Percentiles rank a stretch among this genome's conserved stretches.
These are phyloP conservation scores for Coemansia sp. DNA, from an alignment of 371 early-diverging fungal species.

Conservation along the genomic window DNA sequence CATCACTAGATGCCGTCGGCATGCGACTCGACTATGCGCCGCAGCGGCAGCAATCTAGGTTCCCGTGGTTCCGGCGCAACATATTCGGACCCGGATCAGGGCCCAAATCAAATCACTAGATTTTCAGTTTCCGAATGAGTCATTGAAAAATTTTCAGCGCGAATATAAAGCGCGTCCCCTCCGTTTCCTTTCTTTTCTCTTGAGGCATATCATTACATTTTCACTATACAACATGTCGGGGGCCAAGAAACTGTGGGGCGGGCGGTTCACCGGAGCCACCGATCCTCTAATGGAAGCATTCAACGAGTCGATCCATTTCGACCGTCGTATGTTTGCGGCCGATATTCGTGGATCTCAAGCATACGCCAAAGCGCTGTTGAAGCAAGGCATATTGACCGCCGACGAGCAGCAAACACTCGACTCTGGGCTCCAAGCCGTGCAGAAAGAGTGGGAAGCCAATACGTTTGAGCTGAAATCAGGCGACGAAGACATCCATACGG, in stretches of 20 bases:
- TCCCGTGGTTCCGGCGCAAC: slow-evolving; percentile 32
- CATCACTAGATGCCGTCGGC: slow-evolving; percentile 34
- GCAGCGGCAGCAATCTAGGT: slow-evolving; percentile 8
- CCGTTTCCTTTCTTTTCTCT: neutral
- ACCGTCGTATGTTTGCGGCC: slow-evolving; percentile 86
- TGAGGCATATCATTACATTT: neutral
- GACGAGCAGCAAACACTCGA: slow-evolving; percentile 73
- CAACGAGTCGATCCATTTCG: slow-evolving; percentile 93
- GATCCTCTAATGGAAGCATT: slow-evolving; percentile 96
- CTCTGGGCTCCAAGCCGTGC: slow-evolving; percentile 73
- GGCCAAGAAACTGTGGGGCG: slow-evolving; percentile 75
- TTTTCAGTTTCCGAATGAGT: neutral
- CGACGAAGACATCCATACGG: slow-evolving; percentile 98
- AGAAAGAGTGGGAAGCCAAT: slow-evolving; percentile 78
- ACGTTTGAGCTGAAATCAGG: slow-evolving; percentile 73
- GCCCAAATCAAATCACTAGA: neutral
- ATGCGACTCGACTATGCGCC: neutral
- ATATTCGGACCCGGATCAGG: neutral
- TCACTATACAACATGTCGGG: neutral
- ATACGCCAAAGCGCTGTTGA: slow-evolving; percentile 82
- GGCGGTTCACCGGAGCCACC: slow-evolving; percentile 82
- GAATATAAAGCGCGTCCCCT: neutral
- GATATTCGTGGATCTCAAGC: slow-evolving; percentile 89
- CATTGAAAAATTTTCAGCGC: neutral
- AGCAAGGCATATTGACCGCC: slow-evolving; percentile 71